phyloP scores from a whole-genome alignment of 352 stramenopile genomes.

The Pythium graminicola region DNA sequence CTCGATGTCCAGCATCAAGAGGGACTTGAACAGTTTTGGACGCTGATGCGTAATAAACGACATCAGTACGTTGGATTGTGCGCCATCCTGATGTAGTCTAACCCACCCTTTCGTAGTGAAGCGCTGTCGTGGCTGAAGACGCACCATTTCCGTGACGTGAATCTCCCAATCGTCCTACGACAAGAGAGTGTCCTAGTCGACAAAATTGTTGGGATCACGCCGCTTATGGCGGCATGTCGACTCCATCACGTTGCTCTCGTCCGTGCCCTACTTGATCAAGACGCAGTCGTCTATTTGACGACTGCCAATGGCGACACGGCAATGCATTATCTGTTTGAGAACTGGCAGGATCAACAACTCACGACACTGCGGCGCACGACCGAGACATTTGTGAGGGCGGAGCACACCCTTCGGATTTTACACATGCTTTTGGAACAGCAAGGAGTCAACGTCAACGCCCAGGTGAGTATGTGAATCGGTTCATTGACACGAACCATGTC shows the following conservation, averaged over 20 bases:
- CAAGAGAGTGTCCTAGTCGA: not conserved
- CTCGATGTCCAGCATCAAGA: constrained; percentile 28
- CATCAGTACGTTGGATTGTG: constrained; percentile 12
- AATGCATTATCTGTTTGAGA: constrained; percentile 53
- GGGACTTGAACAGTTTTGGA: constrained; percentile 57
- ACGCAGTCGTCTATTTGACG: constrained; percentile 36
- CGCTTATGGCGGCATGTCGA: constrained; percentile 62
- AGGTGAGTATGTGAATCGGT: constrained; percentile 26
- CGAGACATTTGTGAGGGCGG: constrained; percentile 27
- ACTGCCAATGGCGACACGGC: constrained; percentile 66
- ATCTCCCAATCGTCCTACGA: constrained; percentile 38
- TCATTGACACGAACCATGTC: not conserved
- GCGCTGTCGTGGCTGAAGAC: constrained; percentile 51
- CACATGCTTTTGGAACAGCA: constrained; percentile 25
- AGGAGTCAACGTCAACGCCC: constrained; percentile 38
- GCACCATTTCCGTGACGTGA: constrained; percentile 61
- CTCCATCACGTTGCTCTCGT: constrained; percentile 47
- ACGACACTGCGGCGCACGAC: constrained; percentile 29
- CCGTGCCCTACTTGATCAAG: constrained; percentile 38
- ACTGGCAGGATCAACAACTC: constrained; percentile 26
- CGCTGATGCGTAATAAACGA: constrained; percentile 38
- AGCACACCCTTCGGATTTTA: constrained; percentile 37
- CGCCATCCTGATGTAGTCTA: not conserved
- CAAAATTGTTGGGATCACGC: constrained; percentile 42
- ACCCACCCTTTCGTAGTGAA: constrained; percentile 30